phyloP scores from a whole-genome alignment of 257 asterid species.

The Solanum habrochaites region DNA sequence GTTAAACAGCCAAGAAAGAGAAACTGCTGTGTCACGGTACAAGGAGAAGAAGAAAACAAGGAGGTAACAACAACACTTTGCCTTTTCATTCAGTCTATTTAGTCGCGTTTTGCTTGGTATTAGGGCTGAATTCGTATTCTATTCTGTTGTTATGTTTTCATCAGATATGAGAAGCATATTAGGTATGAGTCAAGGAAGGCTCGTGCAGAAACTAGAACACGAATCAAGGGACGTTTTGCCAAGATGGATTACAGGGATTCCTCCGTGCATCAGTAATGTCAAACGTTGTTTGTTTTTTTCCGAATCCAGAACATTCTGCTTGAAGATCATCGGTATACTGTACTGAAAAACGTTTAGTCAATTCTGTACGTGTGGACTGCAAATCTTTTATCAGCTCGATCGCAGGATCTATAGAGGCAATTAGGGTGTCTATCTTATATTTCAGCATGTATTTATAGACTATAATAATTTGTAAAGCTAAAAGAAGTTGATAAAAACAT shows the following conservation, averaged over 20 bases:
- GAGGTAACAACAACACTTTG: slow-evolving; percentile 31
- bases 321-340: neutral
- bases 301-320: neutral
- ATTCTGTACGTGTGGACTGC: neutral
- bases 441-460: slow-evolving; percentile 4
- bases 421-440: neutral
- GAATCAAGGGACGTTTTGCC: slow-evolving; percentile 94
- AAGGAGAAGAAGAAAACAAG: slow-evolving; percentile 87
- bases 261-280: neutral
- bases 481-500: neutral
- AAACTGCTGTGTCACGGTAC: slow-evolving; percentile 71
- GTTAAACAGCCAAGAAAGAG: slow-evolving; percentile 72
- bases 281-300: too few relatives aligned
- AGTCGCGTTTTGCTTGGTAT: neutral
- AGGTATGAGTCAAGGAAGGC: slow-evolving; percentile 84
- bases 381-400: neutral
- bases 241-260: slow-evolving; percentile 39
- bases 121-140: neutral
- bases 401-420: neutral
- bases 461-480: slow-evolving; percentile 8
- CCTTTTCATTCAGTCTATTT: neutral
- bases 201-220: slow-evolving; percentile 75
- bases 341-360: neutral
- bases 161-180: slow-evolving; percentile 82
- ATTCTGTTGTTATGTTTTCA: neutral